phyloP scores from a whole-genome alignment of 257 asterid genomes.

The Scutellaria minor region DNA sequence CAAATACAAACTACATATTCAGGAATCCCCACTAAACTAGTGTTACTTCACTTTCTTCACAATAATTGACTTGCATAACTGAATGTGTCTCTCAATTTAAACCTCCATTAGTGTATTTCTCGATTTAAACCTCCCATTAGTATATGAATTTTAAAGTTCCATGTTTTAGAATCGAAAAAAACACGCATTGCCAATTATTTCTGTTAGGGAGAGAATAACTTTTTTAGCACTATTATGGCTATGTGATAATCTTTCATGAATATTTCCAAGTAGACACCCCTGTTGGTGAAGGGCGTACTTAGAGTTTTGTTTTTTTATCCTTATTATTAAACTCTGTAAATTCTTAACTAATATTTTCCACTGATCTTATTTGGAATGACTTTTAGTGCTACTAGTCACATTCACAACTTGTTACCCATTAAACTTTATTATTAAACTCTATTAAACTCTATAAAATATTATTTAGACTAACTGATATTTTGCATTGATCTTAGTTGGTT shows the following conservation, averaged over 20 bases:
- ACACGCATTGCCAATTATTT: not conserved
- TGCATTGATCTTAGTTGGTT: not conserved
- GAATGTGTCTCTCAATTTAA: not conserved
- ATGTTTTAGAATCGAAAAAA: not conserved
- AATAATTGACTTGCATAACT: conserved; percentile 4
- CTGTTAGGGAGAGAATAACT: not conserved
- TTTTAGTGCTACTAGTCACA: too few relatives aligned
- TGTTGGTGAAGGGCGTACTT: not conserved
- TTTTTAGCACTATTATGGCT: not conserved
- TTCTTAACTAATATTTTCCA: too few relatives aligned
- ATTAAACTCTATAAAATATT: not conserved
- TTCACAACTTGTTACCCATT: too few relatives aligned
- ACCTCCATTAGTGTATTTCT: too few relatives aligned
- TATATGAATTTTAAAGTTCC: not conserved
- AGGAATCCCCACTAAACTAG: not conserved
- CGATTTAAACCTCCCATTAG: too few relatives aligned
- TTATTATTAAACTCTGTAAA: too few relatives aligned
- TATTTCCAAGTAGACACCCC: not conserved
- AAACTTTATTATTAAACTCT: too few relatives aligned
- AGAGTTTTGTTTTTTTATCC: not conserved
- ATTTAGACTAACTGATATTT: too few relatives aligned
- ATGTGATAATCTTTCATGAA: not conserved
- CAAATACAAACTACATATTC: not conserved
- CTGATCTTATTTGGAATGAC: too few relatives aligned
- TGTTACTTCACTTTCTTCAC: not conserved